phyloP scores from a whole-genome alignment of 225 moss, liverwort and hornwort species.

The Sphagnum tenellum region DNA sequence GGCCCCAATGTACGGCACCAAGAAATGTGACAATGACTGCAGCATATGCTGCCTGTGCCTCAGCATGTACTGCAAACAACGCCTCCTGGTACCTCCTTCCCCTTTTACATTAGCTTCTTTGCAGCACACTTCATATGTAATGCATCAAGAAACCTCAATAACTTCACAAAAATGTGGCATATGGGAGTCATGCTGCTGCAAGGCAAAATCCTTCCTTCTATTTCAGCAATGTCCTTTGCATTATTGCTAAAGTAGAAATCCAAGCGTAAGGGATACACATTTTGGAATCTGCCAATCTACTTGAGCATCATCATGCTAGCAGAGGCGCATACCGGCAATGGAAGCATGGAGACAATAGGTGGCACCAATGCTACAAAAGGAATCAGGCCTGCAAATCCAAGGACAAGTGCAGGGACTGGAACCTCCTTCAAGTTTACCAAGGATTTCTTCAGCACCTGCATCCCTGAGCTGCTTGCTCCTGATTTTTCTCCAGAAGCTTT shows the following conservation, averaged over 20 bases:
- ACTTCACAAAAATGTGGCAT: background rate
- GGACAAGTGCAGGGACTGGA: constrained; percentile 59
- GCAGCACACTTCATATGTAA: constrained; percentile 1
- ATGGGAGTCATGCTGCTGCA: background rate
- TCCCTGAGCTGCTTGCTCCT: constrained; percentile 12
- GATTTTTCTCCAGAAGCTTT: constrained; percentile 16
- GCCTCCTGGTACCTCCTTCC: constrained; percentile 26
- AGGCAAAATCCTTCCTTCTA: too few species aligned
- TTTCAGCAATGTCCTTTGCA: too few species aligned
- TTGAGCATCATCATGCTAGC: background rate
- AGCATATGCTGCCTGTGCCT: constrained; percentile 87
- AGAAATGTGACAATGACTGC: constrained; percentile 85
- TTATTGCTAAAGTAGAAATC: too few species aligned
- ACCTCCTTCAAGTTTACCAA: constrained; percentile 57
- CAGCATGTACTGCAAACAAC: constrained; percentile 37
- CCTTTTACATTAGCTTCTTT: constrained; percentile 8
- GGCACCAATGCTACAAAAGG: constrained; percentile 80
- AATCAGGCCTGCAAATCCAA: constrained; percentile 78
- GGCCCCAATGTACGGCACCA: constrained; percentile 92
- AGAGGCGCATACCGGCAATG: constrained; percentile 57
- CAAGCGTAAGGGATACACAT: too few species aligned
- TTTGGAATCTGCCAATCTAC: too few species aligned
- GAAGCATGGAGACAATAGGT: constrained; percentile 66
- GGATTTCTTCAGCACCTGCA: constrained; percentile 20
- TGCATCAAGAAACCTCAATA: background rate